Base-by-base conservation (phyloP, 2,329 filamentous ascomycete species). In the Waltergamsia citrina region DNA sequence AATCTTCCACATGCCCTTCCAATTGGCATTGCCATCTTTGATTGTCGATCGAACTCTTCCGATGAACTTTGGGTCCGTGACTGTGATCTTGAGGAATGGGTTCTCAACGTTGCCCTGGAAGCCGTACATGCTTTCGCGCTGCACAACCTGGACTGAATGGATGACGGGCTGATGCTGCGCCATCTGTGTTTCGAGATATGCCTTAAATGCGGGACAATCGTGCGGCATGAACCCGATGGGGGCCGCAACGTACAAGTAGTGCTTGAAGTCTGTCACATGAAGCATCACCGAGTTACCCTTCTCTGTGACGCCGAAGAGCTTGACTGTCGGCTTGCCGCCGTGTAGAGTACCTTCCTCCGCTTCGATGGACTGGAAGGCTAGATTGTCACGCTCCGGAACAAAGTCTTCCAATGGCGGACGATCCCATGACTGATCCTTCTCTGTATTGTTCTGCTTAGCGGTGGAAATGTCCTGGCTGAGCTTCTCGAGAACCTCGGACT, bases 361-460 rank as follows among this genome's bases (percentile, higher is more conserved):
- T 51, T 98, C 93, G 45, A 98, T 98, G 51, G 93, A 83, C 61
- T 98, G 92, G 52, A 98, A 96, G 43, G 74, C 78, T n/a, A 98
- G 66, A 43, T 63, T 79, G 43, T 92, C 77, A 23, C 62, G 75
- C 34, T 71, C 53, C 7, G 79, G 69, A 39, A 60, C 45, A 39
- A 74, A 75, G 35, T 63, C 55, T n/a, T 53, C 55, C 5, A 74
- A 62, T 0, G 69, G 65, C 6, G 73, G 73, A 2, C 73, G 67
- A 30, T 81, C 79, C 93, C 92, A 98, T 52, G 85, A 73, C 57
- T 98, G 92, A 54, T 96, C 90, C 56, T 81, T 93, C 53, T 98
- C 92, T 3, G 84, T 71, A 58, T 93, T 96, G 57, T 73, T 85
- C 49, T 85, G 71, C 65, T 88, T 94, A 45, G 93, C 67, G 15